A percentile compares a stretch with the other conserved stretches of the same genome.
Conservation (phyloP, 352 stramenopile species). For the Phytophthora sansomeana region DNA sequence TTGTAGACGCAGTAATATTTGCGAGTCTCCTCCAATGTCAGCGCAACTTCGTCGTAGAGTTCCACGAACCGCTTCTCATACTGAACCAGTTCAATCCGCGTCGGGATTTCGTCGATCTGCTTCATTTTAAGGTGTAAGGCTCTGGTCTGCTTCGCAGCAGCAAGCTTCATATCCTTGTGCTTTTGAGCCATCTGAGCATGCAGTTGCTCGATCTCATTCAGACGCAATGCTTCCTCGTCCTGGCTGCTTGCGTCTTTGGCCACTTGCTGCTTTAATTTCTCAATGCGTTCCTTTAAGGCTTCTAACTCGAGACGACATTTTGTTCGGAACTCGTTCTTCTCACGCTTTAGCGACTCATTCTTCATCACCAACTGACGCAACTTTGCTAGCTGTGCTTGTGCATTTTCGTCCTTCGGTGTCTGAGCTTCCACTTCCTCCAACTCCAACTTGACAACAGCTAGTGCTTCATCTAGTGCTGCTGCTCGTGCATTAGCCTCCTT, state of each 20-base stretch:
- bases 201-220: slow-evolving; percentile 72
- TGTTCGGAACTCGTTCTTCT: slow-evolving; percentile 55
- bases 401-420: slow-evolving; percentile 34
- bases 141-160: slow-evolving; percentile 66
- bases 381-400: slow-evolving; percentile 34
- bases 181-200: slow-evolving; percentile 71
- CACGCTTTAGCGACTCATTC: slow-evolving; percentile 64
- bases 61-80: slow-evolving; percentile 92
- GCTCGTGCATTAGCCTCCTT: slow-evolving; percentile 37
- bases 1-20: slow-evolving; percentile 93
- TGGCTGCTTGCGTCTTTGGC: slow-evolving; percentile 39
- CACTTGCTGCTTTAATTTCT: slow-evolving; percentile 51
- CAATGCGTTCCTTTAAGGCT: slow-evolving; percentile 44
- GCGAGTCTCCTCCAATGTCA: slow-evolving; percentile 91
- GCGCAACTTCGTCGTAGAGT: slow-evolving; percentile 87
- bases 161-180: slow-evolving; percentile 70
- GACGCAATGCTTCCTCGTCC: slow-evolving; percentile 55
- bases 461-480: slow-evolving; percentile 35
- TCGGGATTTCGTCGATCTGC: slow-evolving; percentile 87
- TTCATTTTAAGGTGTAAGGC: slow-evolving; percentile 67
- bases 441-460: slow-evolving; percentile 52
- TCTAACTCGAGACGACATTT: slow-evolving; percentile 58
- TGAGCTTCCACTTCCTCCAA: slow-evolving; percentile 45
- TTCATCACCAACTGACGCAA: slow-evolving; percentile 51
- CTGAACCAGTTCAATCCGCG: slow-evolving; percentile 88